These are phyloP conservation scores for Termitomyces sp. DNA, from an alignment of 1,284 basidiomycete genomes.

Conservation along the genomic window DNA sequence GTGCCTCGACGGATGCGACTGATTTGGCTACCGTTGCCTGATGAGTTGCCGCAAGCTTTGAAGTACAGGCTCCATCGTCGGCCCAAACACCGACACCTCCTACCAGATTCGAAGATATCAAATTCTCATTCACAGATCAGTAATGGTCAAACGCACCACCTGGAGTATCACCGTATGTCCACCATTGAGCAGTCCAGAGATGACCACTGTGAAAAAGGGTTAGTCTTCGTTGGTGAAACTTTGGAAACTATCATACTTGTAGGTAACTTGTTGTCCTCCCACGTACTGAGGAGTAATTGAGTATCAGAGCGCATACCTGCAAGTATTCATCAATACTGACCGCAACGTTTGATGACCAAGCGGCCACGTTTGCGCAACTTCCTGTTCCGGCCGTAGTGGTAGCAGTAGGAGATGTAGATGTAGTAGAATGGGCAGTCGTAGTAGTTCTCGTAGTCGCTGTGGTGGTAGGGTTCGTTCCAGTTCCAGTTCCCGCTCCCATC, in stretches of 20 bases:
- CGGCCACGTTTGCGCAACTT: conserved; percentile 7
- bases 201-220: conserved; percentile 5
- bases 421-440: conserved; percentile 1
- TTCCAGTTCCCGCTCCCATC: conserved; percentile 10
- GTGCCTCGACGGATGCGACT: background rate
- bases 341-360: conserved; percentile 35
- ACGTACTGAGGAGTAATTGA: conserved; percentile 34
- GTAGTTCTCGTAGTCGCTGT: background rate
- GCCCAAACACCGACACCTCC: conserved; percentile 26
- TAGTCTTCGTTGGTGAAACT: background rate
- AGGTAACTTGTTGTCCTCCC: conserved; percentile 49
- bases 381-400: conserved; percentile 7
- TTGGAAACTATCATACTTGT: conserved; percentile 24
- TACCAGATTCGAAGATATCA: conserved; percentile 4
- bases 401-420: background rate
- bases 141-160: conserved; percentile 1
- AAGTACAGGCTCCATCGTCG: conserved; percentile 26
- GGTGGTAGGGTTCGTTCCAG: background rate
- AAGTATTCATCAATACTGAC: conserved; percentile 29
- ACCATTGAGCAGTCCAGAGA: conserved; percentile 17
- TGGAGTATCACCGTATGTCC: conserved; percentile 9
- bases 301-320: background rate
- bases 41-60: conserved; percentile 1
- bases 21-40: background rate
- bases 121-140: background rate